Evolutionary conservation across 805 yeast species (phyloP), one percentile per base, ranked within the genome.

Genomic region (Metschnikowia rubicola): DNA sequence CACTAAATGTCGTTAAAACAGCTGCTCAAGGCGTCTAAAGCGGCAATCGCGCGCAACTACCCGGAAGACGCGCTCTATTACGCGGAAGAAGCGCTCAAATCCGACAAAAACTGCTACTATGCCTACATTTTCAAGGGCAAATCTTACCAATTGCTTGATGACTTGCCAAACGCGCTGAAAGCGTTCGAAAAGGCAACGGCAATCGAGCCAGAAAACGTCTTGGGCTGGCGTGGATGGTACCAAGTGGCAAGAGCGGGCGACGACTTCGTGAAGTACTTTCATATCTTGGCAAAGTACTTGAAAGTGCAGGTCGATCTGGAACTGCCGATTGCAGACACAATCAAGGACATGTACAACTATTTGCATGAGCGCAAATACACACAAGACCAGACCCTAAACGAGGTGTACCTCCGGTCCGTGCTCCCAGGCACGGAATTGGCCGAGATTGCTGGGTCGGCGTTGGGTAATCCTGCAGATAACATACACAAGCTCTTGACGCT

Each of bases 191-290:
- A 57, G 17, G 90, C 90, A 0, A 74, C 80, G 3, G 56, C 61
- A 6, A 43, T 82, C 1, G 77, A 80, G 29, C 75, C 79, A 0
- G 68, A 70, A 2, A 79, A 83, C 42, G 53, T 81, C 1, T 62
- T 78, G 26, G 95, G 90, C 0, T 91, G 94, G 95, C 88, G 87
- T 58, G 98, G 98, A 1, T 72, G 84, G 49, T 66, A 81, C 48
- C 75, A 79, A 40, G 63, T 80, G 0, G 71, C 67, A 10, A 65
- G 67, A 45, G 56, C 64, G 10, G 54, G 56, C 30, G 61, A 69
- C 3, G 75, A 79, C 44, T 69, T 67, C 52, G 57, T 61, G 4
- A 46, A 64, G 2, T 83, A 77, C 61, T 83, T 85, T 56, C 56
- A 63, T 0, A 70, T 78, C 6, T 59, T 79, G 45, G 71, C 77